Evolutionary conservation across 129 eudicot genomes (phyloP), one percentile per base, ranked within the genome.

Genomic region (Erigeron canadensis): DNA sequence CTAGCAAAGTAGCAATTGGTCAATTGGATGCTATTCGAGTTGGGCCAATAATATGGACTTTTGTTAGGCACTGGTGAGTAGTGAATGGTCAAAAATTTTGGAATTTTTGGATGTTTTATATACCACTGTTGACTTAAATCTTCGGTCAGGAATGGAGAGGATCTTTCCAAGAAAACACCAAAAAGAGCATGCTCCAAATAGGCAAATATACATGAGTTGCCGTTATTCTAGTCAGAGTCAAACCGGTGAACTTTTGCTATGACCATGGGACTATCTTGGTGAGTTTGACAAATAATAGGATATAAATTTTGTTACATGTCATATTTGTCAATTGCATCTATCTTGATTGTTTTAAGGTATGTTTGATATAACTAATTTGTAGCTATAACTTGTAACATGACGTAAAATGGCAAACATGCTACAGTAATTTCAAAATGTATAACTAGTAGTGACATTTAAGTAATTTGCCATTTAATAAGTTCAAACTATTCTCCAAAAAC

Each of bases 221-320:
- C 65, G 8, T 62, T 62, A 73, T 77, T 77, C 71, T 69, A 48
- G 71, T 77, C 81, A 77, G 70, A 65, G 71, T 67, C 68, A 75
- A 72, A 53, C 18, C 8, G 48, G 74, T 45, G 61, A 21, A 62
- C 13, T 54, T 54, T 5, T 65, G 55, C 38, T 65, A 54, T 51
- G 79, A 75, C 79, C 44, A 53, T 65, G 54, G 12, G 62, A 21
- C 53, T 64, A 51, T 51, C 65, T 28, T 53, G 10, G 12, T 54
- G 11, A 16, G 7, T 19, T 40, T 50, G 71, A 65, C 79, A 74
- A 64, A 63, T 5, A 37, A 73, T 46, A 28, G 62, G n/a, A 73
- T 62, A 61, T 72, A 5, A 10, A 5, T n/a, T 2, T 40, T 34
- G 2, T 17, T 37, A 51, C 56, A 22, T 57, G 63, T 12, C 42